Conservation (phyloP, 2,329 filamentous ascomycete species). For the Sphaerostilbella broomeana region DNA sequence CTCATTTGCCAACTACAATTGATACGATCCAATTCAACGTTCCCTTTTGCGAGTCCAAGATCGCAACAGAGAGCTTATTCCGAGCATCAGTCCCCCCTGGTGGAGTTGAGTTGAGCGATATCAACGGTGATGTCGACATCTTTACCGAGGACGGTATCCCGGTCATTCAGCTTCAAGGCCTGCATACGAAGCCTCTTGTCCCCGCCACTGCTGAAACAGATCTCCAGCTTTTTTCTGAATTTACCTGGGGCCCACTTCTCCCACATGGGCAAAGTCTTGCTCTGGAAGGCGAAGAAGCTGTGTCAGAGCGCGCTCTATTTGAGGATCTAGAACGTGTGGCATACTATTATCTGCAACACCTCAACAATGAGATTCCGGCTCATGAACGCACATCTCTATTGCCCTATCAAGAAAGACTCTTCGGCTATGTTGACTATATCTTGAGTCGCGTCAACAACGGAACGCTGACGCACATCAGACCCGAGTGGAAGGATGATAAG, state of each 20-base stretch:
- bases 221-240: conserved; percentile 18
- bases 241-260: no score
- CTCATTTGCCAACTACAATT: conserved; percentile 25
- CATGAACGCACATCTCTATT: conserved; percentile 17
- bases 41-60: background rate
- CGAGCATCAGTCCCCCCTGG: background rate
- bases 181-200: conserved; percentile 16
- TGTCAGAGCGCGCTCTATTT: no score
- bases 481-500: conserved; percentile 11
- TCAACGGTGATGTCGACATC: conserved; percentile 12
- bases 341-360: conserved; percentile 20
- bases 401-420: conserved; percentile 16
- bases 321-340: conserved; percentile 21
- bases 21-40: conserved; percentile 16
- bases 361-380: conserved; percentile 16
- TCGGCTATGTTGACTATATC: conserved; percentile 16
- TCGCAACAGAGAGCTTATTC: no score
- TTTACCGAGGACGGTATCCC: conserved; percentile 11
- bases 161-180: conserved; percentile 17
- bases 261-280: no score
- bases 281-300: no score
- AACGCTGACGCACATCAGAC: conserved; percentile 15
- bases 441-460: conserved; percentile 8
- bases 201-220: conserved; percentile 16
- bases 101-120: background rate